phyloP scores from a whole-genome alignment of 345 rosid species.

The Linum tenue region DNA sequence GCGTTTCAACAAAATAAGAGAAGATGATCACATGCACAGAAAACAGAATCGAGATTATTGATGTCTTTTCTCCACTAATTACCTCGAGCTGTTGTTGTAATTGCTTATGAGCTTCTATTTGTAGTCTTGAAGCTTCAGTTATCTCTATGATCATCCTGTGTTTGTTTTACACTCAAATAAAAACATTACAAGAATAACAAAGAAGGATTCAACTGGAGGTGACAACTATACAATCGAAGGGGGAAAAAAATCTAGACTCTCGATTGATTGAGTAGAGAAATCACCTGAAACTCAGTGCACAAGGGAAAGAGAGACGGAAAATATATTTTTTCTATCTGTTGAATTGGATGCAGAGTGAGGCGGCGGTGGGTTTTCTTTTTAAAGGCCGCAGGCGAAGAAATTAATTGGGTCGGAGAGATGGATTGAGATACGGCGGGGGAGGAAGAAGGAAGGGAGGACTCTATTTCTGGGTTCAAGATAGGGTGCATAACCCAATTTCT shows the following conservation, averaged over 20 bases:
- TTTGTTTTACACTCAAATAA: conserved; percentile 19
- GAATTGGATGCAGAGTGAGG: not conserved
- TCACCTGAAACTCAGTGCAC: not conserved
- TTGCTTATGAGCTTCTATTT: conserved; percentile 87
- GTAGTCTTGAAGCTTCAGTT: conserved; percentile 78
- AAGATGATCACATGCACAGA: not conserved
- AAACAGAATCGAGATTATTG: not conserved
- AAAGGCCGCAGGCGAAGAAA: no score
- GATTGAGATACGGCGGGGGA: not conserved
- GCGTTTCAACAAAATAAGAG: not conserved
- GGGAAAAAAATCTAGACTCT: not conserved
- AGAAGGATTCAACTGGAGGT: not conserved
- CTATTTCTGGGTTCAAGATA: no score
- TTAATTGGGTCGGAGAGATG: no score
- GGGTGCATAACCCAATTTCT: no score
- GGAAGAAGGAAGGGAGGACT: not conserved
- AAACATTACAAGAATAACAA: not conserved
- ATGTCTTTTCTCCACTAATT: not conserved
- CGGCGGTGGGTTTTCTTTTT: not conserved
- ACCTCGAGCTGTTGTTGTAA: conserved; percentile 98
- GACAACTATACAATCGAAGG: not conserved
- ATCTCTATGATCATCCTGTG: conserved; percentile 30
- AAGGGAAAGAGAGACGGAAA: not conserved
- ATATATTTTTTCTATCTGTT: no score
- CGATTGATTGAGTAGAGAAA: not conserved